Conservation (phyloP, 352 stramenopile species). For the Globisporangium irregulare region DNA sequence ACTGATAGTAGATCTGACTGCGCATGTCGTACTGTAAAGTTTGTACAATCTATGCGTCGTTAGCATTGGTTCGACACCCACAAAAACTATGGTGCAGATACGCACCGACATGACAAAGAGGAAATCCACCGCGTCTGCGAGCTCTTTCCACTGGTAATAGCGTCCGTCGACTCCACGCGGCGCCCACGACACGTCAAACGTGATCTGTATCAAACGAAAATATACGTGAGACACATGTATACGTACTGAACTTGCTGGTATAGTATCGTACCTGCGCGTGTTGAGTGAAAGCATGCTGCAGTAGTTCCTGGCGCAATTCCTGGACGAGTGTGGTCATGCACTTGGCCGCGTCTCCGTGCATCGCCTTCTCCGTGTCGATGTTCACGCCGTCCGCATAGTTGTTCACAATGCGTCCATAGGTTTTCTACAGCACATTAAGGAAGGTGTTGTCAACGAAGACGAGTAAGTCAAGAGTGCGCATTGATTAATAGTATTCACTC, state of each 20-base stretch:
- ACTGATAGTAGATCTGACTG: conserved; percentile 90
- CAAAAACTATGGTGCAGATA: not conserved
- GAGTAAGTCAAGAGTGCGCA: not conserved
- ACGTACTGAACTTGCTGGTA: conserved; percentile 7
- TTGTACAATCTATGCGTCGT: not conserved
- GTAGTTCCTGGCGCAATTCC: conserved; percentile 60
- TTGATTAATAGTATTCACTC: not conserved
- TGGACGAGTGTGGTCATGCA: conserved; percentile 57
- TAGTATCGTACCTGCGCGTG: conserved; percentile 41
- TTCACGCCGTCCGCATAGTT: conserved; percentile 83
- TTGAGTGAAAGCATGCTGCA: conserved; percentile 47
- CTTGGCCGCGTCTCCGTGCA: conserved; percentile 35
- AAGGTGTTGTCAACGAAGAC: not conserved
- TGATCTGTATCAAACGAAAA: conserved; percentile 39
- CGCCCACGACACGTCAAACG: conserved; percentile 80
- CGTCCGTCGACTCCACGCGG: conserved; percentile 73
- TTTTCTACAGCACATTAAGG: conserved; percentile 18
- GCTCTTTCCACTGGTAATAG: conserved; percentile 79
- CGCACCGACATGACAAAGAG: conserved; percentile 90
- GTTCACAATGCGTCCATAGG: conserved; percentile 54
- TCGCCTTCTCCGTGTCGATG: conserved; percentile 77
- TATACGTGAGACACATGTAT: not conserved
- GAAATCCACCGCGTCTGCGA: conserved; percentile 69
- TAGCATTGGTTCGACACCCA: not conserved
- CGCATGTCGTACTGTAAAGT: conserved; percentile 84